phyloP scores from a whole-genome alignment of 768 basidiomycete genomes.

The Amanita thiersii region DNA sequence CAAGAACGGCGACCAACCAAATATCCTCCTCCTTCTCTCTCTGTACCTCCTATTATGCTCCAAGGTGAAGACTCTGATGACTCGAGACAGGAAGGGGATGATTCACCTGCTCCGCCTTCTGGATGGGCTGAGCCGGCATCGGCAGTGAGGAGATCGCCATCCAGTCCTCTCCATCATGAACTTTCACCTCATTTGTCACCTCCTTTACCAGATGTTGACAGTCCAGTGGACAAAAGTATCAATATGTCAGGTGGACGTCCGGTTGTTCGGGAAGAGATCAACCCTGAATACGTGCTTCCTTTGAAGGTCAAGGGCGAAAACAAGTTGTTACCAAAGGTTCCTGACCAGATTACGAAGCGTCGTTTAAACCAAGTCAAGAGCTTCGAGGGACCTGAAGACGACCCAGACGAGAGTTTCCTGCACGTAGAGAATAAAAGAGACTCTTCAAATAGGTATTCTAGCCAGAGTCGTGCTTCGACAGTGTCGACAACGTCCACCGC shows the following conservation, averaged over 20 bases:
- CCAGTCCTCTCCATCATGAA: constrained; percentile 8
- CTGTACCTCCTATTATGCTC: constrained; percentile 23
- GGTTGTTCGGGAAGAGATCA: too few species aligned
- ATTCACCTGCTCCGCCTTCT: constrained; percentile 12
- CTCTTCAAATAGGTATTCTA: constrained; percentile 32
- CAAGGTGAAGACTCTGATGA: constrained; percentile 15
- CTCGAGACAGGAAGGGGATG: constrained; percentile 8
- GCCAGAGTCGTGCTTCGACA: constrained; percentile 37
- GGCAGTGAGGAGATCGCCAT: constrained; percentile 14
- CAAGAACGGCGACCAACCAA: neutral
- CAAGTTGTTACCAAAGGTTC: too few species aligned
- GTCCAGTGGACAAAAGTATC: constrained; percentile 7
- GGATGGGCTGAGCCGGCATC: constrained; percentile 15
- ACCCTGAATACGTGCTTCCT: too few species aligned
- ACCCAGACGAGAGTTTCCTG: constrained; percentile 15
- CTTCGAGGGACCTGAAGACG: too few species aligned
- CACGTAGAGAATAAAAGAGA: constrained; percentile 10
- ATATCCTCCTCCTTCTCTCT: constrained; percentile 6
- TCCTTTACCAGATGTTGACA: constrained; percentile 11
- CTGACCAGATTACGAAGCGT: too few species aligned
- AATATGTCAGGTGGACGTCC: too few species aligned
- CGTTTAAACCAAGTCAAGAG: neutral
- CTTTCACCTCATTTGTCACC: constrained; percentile 5
- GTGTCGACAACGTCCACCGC: constrained; percentile 24
- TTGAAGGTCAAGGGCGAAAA: too few species aligned